Evolutionary conservation across 139 green algal genomes (phyloP), one percentile per base, ranked within the genome.

Genomic region (Spirogloea muscicola): DNA sequence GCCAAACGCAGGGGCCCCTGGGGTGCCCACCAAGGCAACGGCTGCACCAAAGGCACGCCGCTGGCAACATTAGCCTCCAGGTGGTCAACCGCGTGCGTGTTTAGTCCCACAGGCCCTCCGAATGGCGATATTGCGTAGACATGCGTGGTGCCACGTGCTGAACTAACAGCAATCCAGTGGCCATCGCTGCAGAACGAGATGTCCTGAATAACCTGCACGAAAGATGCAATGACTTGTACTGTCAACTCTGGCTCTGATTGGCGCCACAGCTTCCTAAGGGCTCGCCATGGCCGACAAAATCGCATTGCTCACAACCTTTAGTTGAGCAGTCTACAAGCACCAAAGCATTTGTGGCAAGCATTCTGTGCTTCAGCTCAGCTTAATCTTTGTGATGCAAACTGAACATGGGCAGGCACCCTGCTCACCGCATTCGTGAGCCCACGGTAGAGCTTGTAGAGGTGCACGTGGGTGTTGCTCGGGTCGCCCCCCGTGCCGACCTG

Each of bases 341-440:
- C n/a, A n/a, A n/a, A n/a, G n/a, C n/a, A n/a, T n/a, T n/a, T n/a
- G n/a, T n/a, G n/a, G n/a, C n/a, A n/a, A n/a, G n/a, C n/a, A n/a
- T n/a, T n/a, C n/a, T n/a, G n/a, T n/a, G n/a, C n/a, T n/a, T n/a
- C n/a, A n/a, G n/a, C n/a, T n/a, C n/a, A n/a, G n/a, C n/a, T n/a
- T n/a, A n/a, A n/a, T n/a, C n/a, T n/a, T n/a, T n/a, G n/a, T n/a
- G n/a, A n/a, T n/a, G n/a, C n/a, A n/a, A n/a, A n/a, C n/a, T n/a
- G n/a, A n/a, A n/a, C n/a, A n/a, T n/a, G n/a, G n/a, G n/a, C n/a
- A n/a, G n/a, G n/a, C n/a, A n/a, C n/a, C n/a, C 33, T 83, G 21
- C 68, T 77, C 59, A 87, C 82, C 0, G 85, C 83, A 1, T 87
- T 86, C 7, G 89, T 87, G 18, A 94, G 39, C 5, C 89, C 89